A percentile compares a stretch with the other conserved stretches of the same genome.
These are phyloP conservation scores for Penicillium glabrum DNA, from an alignment of 2,329 filamentous ascomycete genomes.

Conservation along the genomic window DNA sequence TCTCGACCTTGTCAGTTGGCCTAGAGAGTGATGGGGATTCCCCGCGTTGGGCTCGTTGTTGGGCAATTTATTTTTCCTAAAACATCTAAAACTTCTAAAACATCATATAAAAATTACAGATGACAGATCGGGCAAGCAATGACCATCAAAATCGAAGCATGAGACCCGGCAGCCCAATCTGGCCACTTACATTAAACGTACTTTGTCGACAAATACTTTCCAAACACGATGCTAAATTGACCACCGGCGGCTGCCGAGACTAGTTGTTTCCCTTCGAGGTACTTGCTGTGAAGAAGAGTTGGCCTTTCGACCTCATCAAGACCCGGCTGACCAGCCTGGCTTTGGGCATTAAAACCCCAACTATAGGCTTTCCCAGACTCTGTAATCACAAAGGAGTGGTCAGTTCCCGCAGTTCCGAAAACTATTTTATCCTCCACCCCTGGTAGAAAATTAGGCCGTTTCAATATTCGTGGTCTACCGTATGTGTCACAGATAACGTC, in stretches of 20 bases:
- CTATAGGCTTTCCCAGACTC: constrained; percentile 1
- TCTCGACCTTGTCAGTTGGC: neutral
- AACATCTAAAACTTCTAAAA: neutral
- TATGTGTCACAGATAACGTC: neutral
- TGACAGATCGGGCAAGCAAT: neutral
- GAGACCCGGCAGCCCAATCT: neutral
- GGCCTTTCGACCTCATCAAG: constrained; percentile 1
- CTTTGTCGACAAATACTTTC: neutral
- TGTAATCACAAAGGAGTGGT: constrained; percentile 4
- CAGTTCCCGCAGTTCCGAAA: neutral
- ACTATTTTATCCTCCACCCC: neutral
- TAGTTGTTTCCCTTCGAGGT: neutral
- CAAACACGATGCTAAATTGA: constrained; percentile 2
- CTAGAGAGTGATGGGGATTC: neutral
- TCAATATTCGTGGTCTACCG: neutral
- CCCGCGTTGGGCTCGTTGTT: neutral
- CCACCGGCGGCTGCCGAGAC: neutral
- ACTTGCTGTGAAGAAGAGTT: neutral
- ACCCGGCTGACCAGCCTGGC: constrained; percentile 2
- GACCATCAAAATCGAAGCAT: neutral
- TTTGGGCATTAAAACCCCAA: constrained; percentile 5
- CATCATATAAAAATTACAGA: neutral
- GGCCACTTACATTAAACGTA: neutral
- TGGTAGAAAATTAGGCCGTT: neutral
- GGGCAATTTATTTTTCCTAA: neutral